Evolutionary conservation across 805 yeast species (phyloP).

Genomic region (Candida dajiaensis): DNA sequence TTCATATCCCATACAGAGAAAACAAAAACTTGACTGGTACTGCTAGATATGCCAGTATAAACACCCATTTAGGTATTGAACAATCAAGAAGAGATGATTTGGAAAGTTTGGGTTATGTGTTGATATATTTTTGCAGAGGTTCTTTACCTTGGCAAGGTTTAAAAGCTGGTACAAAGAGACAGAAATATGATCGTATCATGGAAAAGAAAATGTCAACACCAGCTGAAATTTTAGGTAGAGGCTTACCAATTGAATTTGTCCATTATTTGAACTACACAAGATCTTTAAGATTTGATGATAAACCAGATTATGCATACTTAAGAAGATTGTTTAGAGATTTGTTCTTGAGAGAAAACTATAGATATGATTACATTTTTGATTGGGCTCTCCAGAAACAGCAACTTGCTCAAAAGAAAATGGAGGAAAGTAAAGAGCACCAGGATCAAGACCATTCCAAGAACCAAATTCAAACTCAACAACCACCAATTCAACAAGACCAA

Average conservation of each 20-base stretch:
- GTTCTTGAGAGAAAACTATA: conserved; percentile 80
- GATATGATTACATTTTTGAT: conserved; percentile 91
- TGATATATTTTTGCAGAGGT: conserved; percentile 92
- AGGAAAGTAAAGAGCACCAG: conserved; percentile 7
- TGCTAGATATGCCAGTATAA: conserved; percentile 91
- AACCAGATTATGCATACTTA: conserved; percentile 88
- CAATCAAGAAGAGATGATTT: conserved; percentile 95
- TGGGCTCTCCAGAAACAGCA: conserved; percentile 89
- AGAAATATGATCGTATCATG: conserved; percentile 93
- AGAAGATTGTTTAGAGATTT: conserved; percentile 87
- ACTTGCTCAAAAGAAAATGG: conserved; percentile 29
- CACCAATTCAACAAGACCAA: conserved; percentile 5
- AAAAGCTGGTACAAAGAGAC: conserved; percentile 94
- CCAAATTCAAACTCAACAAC: conserved; percentile 6
- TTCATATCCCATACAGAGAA: conserved; percentile 94
- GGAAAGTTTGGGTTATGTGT: conserved; percentile 90
- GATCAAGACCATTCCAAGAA: conserved; percentile 15
- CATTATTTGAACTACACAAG: conserved; percentile 83
- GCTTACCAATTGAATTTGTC: conserved; percentile 86
- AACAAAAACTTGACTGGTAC: conserved; percentile 96
- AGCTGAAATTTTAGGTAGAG: conserved; percentile 79
- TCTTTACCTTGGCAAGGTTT: conserved; percentile 98
- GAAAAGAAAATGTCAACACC: conserved; percentile 92
- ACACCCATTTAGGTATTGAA: conserved; percentile 95
- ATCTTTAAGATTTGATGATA: conserved; percentile 88